phyloP scores from a whole-genome alignment of 2,329 filamentous ascomycete genomes.

The Colletotrichum brevisporum region DNA sequence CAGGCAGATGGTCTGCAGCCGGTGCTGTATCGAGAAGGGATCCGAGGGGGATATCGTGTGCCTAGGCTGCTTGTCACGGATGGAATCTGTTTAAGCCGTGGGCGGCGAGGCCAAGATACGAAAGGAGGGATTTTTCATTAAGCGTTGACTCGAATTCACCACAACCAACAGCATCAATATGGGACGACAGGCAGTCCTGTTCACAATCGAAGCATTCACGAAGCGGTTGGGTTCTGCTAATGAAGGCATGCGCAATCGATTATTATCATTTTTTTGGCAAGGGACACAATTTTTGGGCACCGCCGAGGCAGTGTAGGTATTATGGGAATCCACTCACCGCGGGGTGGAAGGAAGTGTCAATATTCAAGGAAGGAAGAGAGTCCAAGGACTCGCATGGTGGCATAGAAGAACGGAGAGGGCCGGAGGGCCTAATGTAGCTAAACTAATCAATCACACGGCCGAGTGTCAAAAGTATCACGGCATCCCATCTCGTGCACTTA shows the following conservation, averaged over 20 bases:
- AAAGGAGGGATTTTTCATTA: background rate
- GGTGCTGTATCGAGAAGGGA: slow-evolving; percentile 77
- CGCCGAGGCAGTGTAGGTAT: slow-evolving; percentile 23
- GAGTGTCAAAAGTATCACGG: too few species aligned
- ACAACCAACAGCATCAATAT: slow-evolving; percentile 6
- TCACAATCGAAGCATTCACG: background rate
- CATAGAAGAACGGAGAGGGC: slow-evolving; percentile 16
- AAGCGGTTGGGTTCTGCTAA: slow-evolving; percentile 30
- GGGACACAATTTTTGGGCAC: slow-evolving; percentile 9
- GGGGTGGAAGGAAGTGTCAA: slow-evolving; percentile 15
- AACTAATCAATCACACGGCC: slow-evolving; percentile 30
- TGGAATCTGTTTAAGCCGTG: slow-evolving; percentile 54
- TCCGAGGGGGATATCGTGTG: slow-evolving; percentile 76
- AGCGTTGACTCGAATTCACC: slow-evolving; percentile 8
- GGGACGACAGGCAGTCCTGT: slow-evolving; percentile 1
- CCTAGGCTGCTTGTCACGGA: slow-evolving; percentile 70
- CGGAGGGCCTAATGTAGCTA: slow-evolving; percentile 8
- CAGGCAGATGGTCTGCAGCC: slow-evolving; percentile 72
- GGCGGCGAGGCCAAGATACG: background rate
- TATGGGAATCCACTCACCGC: background rate
- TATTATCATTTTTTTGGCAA: slow-evolving; percentile 7
- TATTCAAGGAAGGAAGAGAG: background rate
- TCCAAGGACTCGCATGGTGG: background rate
- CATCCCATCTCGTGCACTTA: too few species aligned
- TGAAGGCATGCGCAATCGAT: slow-evolving; percentile 35